These are phyloP conservation scores for Acacia crassicarpa DNA, from an alignment of 306 rosid genomes.

Conservation along the genomic window DNA sequence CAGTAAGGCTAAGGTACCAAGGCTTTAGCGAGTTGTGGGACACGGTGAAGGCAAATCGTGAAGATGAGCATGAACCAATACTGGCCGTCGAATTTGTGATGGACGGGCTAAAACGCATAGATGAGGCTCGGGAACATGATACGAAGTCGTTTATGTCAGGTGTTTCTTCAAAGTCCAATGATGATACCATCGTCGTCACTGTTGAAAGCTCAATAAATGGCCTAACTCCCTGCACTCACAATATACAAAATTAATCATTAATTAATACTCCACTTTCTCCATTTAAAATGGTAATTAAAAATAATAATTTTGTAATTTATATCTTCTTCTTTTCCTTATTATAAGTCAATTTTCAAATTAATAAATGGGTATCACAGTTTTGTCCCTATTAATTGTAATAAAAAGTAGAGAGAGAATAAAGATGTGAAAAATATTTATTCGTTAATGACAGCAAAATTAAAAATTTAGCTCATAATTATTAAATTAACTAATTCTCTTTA, in stretches of 20 bases:
- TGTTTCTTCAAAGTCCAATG: constrained; percentile 63
- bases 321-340: too few species aligned
- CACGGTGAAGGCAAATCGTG: constrained; percentile 83
- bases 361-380: too few species aligned
- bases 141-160: constrained; percentile 51
- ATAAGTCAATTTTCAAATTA: too few species aligned
- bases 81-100: constrained; percentile 43
- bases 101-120: constrained; percentile 56
- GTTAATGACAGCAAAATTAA: too few species aligned
- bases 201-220: constrained; percentile 73
- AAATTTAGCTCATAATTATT: too few species aligned
- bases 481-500: too few species aligned
- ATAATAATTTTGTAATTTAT: too few species aligned
- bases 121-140: constrained; percentile 52
- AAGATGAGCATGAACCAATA: constrained; percentile 61
- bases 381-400: too few species aligned
- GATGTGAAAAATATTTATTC: too few species aligned
- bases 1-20: constrained; percentile 67
- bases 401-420: too few species aligned
- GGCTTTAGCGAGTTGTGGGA: constrained; percentile 79
- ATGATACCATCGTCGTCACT: constrained; percentile 55
- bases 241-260: neutral
- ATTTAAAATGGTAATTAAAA: too few species aligned
- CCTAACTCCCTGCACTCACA: constrained; percentile 59
- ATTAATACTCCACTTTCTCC: neutral